A percentile compares a stretch with the other conserved stretches of the same genome.
phyloP scores from a whole-genome alignment of 2,329 filamentous ascomycete genomes.

The Tolypocladium amazonense region DNA sequence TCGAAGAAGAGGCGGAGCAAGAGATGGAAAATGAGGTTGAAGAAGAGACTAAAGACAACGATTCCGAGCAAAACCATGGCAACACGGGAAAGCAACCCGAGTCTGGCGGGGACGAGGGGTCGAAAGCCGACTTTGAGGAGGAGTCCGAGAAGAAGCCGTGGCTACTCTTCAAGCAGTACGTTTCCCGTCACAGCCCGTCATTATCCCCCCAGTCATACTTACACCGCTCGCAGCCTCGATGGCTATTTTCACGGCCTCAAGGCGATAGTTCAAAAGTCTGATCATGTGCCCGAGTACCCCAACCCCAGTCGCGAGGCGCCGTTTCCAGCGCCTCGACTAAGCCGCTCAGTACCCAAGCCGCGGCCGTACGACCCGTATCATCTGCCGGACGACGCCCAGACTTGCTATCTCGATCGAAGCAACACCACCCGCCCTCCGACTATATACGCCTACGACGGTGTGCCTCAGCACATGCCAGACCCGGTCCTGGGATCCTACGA shows the following conservation, averaged over 20 bases:
- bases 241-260: conserved; percentile 73
- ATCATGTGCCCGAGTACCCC: conserved; percentile 69
- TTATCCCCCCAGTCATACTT: not conserved
- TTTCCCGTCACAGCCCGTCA: not conserved
- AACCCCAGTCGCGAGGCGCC: conserved; percentile 21
- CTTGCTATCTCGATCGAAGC: conserved; percentile 53
- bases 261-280: conserved; percentile 50
- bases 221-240: conserved; percentile 47
- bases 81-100: conserved; percentile 11
- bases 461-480: conserved; percentile 68
- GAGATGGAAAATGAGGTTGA: not conserved
- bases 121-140: conserved; percentile 15
- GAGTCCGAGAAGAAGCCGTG: conserved; percentile 25
- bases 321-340: conserved; percentile 22
- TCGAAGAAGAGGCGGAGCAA: not conserved
- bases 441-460: conserved; percentile 56
- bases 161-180: conserved; percentile 28
- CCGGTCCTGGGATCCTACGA: conserved; percentile 68
- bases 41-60: not conserved
- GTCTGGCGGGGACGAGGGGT: conserved; percentile 15
- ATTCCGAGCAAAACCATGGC: not conserved
- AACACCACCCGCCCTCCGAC: conserved; percentile 48
- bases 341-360: conserved; percentile 29
- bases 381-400: conserved; percentile 40
- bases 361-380: conserved; percentile 60